These are phyloP conservation scores for Aspergillus cristatus DNA, from an alignment of 495 filamentous ascomycete species.

Conservation along the genomic window DNA sequence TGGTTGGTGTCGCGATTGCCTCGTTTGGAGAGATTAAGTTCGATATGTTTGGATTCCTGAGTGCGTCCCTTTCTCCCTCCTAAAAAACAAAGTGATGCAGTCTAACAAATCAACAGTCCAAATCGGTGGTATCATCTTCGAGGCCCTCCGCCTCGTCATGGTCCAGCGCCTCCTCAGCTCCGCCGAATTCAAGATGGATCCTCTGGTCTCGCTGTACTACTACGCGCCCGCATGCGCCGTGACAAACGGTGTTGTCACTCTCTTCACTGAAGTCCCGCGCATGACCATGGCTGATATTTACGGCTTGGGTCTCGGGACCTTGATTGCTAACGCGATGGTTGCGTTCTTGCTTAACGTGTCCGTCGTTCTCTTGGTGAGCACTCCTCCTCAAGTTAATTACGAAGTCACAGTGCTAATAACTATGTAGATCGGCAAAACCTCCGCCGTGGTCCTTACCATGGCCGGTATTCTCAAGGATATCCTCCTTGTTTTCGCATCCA, in stretches of 20 bases:
- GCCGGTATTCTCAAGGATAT: slow-evolving; percentile 96
- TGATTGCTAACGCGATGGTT: slow-evolving; percentile 67
- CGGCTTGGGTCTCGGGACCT: slow-evolving; percentile 57
- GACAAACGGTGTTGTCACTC: slow-evolving; percentile 67
- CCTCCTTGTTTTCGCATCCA: slow-evolving; percentile 76
- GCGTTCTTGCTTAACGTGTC: slow-evolving; percentile 83
- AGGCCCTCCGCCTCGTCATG: slow-evolving; percentile 80
- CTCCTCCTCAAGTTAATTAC: no score
- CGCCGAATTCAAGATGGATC: slow-evolving; percentile 91
- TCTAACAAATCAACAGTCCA: slow-evolving; percentile 41
- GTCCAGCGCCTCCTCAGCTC: slow-evolving; percentile 76
- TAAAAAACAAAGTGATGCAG: neutral
- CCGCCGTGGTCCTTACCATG: slow-evolving; percentile 85
- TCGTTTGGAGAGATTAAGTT: slow-evolving; percentile 87
- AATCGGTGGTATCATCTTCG: slow-evolving; percentile 67
- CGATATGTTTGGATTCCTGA: slow-evolving; percentile 69
- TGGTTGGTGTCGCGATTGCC: slow-evolving; percentile 76
- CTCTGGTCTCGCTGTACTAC: slow-evolving; percentile 86
- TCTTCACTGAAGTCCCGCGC: slow-evolving; percentile 63
- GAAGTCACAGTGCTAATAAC: no score
- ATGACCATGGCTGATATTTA: slow-evolving; percentile 61
- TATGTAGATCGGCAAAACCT: slow-evolving; percentile 87
- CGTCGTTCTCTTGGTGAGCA: slow-evolving; percentile 80
- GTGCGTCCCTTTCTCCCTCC: slow-evolving; percentile 5
- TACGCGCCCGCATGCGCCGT: slow-evolving; percentile 79